A percentile compares a stretch with the other conserved stretches of the same genome.
Evolutionary conservation across 768 basidiomycete genomes (phyloP).

Genomic region (Tylopilus rubrobrunneus): DNA sequence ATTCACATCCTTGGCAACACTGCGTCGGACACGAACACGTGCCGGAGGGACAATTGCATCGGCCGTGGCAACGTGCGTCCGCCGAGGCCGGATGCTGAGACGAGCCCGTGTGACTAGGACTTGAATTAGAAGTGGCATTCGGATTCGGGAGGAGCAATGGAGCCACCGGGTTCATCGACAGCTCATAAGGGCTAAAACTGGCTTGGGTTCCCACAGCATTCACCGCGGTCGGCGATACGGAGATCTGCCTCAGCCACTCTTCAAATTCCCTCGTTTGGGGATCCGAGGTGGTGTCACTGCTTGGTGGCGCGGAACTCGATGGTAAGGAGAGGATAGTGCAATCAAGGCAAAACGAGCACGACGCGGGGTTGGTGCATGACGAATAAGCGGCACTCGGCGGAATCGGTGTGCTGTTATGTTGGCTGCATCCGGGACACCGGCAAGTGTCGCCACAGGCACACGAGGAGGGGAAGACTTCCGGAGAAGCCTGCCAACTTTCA

Average conservation of each 20-base stretch:
- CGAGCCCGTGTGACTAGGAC: constrained; percentile 4
- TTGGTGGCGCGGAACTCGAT: constrained; percentile 39
- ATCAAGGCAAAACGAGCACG: constrained; percentile 53
- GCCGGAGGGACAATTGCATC: constrained; percentile 32
- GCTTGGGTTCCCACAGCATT: constrained; percentile 19
- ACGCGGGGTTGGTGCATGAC: constrained; percentile 35
- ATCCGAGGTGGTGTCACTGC: constrained; percentile 40
- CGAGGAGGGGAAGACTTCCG: constrained; percentile 38
- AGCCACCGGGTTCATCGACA: constrained; percentile 18
- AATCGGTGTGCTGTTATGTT: constrained; percentile 45
- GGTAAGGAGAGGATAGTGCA: constrained; percentile 56
- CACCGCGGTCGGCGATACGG: constrained; percentile 16
- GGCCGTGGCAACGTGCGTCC: constrained; percentile 30
- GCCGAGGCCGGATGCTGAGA: constrained; percentile 17
- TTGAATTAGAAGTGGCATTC: constrained; percentile 7
- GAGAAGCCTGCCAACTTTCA: constrained; percentile 24
- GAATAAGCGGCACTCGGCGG: constrained; percentile 36
- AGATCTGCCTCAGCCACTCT: constrained; percentile 60
- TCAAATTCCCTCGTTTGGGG: constrained; percentile 47
- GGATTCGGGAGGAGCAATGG: constrained; percentile 9
- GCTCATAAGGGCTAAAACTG: constrained; percentile 30
- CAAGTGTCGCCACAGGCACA: constrained; percentile 66
- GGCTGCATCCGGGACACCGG: constrained; percentile 59
- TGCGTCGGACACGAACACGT: constrained; percentile 32
- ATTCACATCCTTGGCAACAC: constrained; percentile 31